Base-by-base conservation (phyloP, 768 basidiomycete genomes). In the Calocera cornea region DNA sequence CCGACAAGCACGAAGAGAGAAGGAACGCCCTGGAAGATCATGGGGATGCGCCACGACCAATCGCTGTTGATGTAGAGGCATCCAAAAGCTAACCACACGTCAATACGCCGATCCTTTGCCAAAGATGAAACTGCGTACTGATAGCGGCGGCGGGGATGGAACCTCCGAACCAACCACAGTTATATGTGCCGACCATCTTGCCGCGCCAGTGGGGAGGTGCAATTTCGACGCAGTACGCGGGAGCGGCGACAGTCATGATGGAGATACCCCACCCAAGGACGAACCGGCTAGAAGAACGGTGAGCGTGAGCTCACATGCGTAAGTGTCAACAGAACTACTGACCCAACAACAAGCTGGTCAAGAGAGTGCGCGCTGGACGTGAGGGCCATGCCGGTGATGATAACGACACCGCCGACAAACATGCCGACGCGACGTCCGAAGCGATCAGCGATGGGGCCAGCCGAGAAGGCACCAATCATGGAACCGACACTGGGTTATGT, bases 181-280 rank as follows among this genome's bases (percentile, higher is more conserved):
- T 67, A 44, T 69, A 68, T 33, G 67, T 34, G 7, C 67, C 64
- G 16, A 67, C 65, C 16, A 69, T 54, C 10, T 69, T 33, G 33
- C 70, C 67, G 27, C 66, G n/a, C 65, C 65, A 68, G 27, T 16
- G 22, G 69, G 24, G 54, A 34, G 41, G 85, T 11, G 83, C 81
- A 74, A 86, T 83, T 73, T 86, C 85, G 24, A 81, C 80, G 11
- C 81, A 80, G 72, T 84, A 85, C 17, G 81, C 74, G 3, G 73
- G 75, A 2, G 77, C 73, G 64, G 72, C 73, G 54, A 67, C 70
- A 17, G 76, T 75, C 72, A 78, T 73, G 70, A 76, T 74, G 64
- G 72, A 70, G 17, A 84, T 82, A 68, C 83, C 83, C 70, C 83
- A 81, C 33, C 84, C 84, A 40, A 85, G 77, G 50, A 84, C 72